Evolutionary conservation across 2,329 filamentous ascomycete species (phyloP), one percentile per base, ranked within the genome.

Genomic region (Arthrobotrys pseudoclavata): DNA sequence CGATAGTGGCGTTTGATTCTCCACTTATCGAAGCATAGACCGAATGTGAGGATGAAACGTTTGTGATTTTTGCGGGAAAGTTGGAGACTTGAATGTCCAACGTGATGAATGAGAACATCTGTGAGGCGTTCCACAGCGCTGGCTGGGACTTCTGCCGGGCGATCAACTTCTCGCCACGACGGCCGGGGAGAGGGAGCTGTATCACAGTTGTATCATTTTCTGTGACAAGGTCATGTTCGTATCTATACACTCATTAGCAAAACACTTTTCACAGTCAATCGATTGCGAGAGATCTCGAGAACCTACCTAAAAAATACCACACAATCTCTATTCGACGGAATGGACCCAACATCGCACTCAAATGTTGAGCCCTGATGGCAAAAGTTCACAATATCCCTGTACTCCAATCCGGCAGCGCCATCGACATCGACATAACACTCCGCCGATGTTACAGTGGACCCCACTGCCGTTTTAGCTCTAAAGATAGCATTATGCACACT

Each of bases 31-130:
- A 76, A 42, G 66, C 72, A 52, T 69, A 69, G 22, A 76, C 60
- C 7, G 72, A 76, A 62, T 76, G 72, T 24, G 72, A 76, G 20
- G 72, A 76, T 42, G 72, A 76, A 20, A 76, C 52, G 40, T 69
- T 66, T 45, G 66, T 64, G 29, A 76, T 69, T 34, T 70, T 76
- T 42, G 64, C 72, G 0, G 72, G 72, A 31, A 69, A 76, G 24
- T 70, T 62, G n/a, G 52, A 26, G 34, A 76, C 64, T 37, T 69
- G 66, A 47, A 76, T 60, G 29, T 76, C 72, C 37, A 76, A 68
- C 10, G 72, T 66, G 29, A 76, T 76, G 67, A 76, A 76, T 40
- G 72, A 76, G 66, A 76, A 76, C 57, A 76, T 76, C 60, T 76
- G 66, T 26, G 72, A 76, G 4, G 72, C 72, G 64, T 76, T 76